These are phyloP conservation scores for Crithidia mellificae DNA, from an alignment of 208 protist genomes.

Conservation along the genomic window DNA sequence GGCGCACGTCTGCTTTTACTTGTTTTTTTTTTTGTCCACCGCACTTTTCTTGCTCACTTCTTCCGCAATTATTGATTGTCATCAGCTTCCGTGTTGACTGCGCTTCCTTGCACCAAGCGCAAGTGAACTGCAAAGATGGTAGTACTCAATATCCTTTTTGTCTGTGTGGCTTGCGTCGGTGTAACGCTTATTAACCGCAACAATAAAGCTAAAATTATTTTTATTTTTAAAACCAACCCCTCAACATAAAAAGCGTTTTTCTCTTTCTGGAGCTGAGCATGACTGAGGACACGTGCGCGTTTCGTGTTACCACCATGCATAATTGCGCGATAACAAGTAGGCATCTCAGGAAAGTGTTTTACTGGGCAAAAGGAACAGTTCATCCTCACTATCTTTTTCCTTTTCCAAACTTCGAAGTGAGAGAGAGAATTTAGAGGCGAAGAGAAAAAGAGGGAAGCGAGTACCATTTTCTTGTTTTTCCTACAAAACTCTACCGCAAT, in stretches of 20 bases:
- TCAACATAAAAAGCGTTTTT: too few relatives aligned
- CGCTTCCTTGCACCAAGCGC: too few relatives aligned
- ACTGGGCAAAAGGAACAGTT: not conserved
- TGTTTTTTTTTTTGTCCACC: constrained; percentile 12
- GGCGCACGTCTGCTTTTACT: not conserved
- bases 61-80: not conserved
- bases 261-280: not conserved
- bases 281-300: constrained; percentile 15
- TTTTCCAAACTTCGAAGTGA: not conserved
- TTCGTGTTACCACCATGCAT: constrained; percentile 3
- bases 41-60: not conserved
- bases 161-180: too few relatives aligned
- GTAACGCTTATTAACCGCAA: too few relatives aligned
- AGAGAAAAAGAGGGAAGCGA: constrained; percentile 3
- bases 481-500: constrained; percentile 8
- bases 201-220: too few relatives aligned
- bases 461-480: not conserved
- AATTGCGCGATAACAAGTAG: not conserved
- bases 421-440: not conserved
- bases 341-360: too few relatives aligned
- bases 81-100: too few relatives aligned
- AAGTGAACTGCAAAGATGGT: too few relatives aligned
- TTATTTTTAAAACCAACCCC: not conserved
- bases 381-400: not conserved
- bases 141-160: too few relatives aligned